Conservation (phyloP, 176 grass and related monocot genomes). For the Rhynchospora tenuis region DNA sequence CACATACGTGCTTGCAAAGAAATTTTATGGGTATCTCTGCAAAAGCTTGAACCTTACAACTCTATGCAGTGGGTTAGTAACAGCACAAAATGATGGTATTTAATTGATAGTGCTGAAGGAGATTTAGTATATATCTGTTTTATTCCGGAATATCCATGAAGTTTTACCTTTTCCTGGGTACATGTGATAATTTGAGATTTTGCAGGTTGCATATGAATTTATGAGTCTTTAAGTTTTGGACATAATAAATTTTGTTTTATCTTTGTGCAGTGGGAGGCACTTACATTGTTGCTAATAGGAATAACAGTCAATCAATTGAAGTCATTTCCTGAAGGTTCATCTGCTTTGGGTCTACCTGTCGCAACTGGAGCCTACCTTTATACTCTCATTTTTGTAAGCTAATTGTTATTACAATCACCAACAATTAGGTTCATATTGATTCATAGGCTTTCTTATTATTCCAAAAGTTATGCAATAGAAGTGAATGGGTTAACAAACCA, state of each 20-base stretch:
- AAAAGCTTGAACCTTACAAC: background rate
- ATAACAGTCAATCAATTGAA: constrained; percentile 95
- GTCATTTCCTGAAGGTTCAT: constrained; percentile 81
- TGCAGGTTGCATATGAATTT: background rate
- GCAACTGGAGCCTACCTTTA: constrained; percentile 85
- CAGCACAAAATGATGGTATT: background rate
- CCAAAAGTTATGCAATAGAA: background rate
- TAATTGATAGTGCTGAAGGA: background rate
- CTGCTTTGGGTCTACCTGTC: constrained; percentile 69
- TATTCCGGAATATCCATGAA: background rate
- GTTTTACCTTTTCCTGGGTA: background rate
- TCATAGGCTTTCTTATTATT: background rate
- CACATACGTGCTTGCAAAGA: background rate
- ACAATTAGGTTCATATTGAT: background rate
- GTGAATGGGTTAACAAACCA: background rate
- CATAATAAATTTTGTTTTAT: constrained; percentile 13
- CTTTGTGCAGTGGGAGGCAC: constrained; percentile 80
- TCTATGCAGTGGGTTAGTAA: background rate
- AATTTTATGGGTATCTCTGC: background rate
- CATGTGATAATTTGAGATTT: background rate
- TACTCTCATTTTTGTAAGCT: constrained; percentile 86
- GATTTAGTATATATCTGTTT: background rate
- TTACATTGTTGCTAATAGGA: constrained; percentile 92
- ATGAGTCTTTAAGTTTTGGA: constrained; percentile 44
- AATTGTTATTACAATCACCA: background rate